A percentile compares a stretch with the other conserved stretches of the same genome.
phyloP scores from a whole-genome alignment of 2,329 filamentous ascomycete genomes.

The Sporothrix brunneoviolacea region DNA sequence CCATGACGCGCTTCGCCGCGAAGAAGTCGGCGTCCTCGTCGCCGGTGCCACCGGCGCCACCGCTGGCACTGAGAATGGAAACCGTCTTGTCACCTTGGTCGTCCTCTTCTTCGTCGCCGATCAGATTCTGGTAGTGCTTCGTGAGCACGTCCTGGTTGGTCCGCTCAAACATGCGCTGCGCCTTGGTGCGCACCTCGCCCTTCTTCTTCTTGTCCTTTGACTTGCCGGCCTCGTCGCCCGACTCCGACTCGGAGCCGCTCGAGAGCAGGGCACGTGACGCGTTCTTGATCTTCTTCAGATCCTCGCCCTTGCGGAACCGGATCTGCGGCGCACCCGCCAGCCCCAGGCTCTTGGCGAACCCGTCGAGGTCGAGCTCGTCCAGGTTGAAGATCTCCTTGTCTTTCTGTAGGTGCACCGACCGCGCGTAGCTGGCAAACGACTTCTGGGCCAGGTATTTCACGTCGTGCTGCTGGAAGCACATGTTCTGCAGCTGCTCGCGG shows the following conservation, averaged over 20 bases:
- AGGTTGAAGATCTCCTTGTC: slow-evolving; percentile 90
- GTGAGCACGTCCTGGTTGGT: slow-evolving; percentile 93
- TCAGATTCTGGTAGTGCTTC: slow-evolving; percentile 85
- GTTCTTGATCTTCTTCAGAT: slow-evolving; percentile 82
- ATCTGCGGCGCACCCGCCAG: slow-evolving; percentile 88
- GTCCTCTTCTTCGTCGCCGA: slow-evolving; percentile 63
- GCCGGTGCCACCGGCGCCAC: neutral
- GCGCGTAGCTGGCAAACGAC: slow-evolving; percentile 84
- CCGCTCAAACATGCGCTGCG: slow-evolving; percentile 96
- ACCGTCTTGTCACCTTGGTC: neutral
- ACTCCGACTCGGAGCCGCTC: slow-evolving; percentile 53
- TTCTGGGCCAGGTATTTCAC: slow-evolving; percentile 95
- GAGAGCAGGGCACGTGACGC: slow-evolving; percentile 62
- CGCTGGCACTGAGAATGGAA: neutral
- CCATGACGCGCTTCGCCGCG: slow-evolving; percentile 79
- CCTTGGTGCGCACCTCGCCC: slow-evolving; percentile 78
- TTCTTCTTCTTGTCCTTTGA: slow-evolving; percentile 53
- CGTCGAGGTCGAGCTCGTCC: slow-evolving; percentile 75
- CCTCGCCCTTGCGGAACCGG: slow-evolving; percentile 85
- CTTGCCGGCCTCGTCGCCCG: slow-evolving; percentile 34
- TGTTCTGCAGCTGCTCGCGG: slow-evolving; percentile 77
- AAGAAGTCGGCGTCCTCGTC: slow-evolving; percentile 61
- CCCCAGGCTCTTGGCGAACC: slow-evolving; percentile 76
- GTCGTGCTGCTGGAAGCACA: slow-evolving; percentile 92
- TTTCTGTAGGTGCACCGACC: slow-evolving; percentile 78